Conservation (phyloP, 352 stramenopile genomes). For the Pythium brassicae region DNA sequence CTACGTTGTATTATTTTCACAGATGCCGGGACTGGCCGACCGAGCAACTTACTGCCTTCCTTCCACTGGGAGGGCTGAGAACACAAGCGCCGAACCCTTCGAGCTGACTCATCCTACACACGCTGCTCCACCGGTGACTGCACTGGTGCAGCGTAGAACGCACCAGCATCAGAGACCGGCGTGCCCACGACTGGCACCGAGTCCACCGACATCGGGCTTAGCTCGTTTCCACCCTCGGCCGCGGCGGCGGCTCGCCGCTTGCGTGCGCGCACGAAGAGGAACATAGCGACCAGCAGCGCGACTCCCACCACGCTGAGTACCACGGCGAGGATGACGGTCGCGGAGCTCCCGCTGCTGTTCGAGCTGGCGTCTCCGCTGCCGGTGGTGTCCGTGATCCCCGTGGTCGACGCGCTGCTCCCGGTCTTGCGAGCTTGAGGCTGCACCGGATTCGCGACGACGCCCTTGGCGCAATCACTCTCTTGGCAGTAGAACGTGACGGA, state of each 20-base stretch:
- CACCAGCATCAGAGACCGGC: background rate
- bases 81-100: too few relatives aligned
- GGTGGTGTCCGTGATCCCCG: constrained; percentile 5
- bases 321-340: constrained; percentile 34
- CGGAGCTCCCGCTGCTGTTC: constrained; percentile 11
- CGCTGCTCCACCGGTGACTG: background rate
- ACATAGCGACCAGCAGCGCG: constrained; percentile 28
- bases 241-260: constrained; percentile 1
- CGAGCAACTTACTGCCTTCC: background rate
- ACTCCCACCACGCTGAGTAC: constrained; percentile 31
- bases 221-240: background rate
- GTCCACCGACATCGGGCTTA: background rate
- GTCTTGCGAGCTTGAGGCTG: background rate
- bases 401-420: background rate
- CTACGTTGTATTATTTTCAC: too few relatives aligned
- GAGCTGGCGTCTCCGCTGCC: constrained; percentile 12
- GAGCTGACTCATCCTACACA: background rate
- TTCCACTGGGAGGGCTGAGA: background rate
- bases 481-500: constrained; percentile 65
- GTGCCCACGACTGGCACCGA: background rate
- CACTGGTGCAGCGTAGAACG: constrained; percentile 2
- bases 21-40: too few relatives aligned
- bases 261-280: constrained; percentile 17
- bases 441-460: constrained; percentile 10
- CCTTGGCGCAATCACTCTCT: constrained; percentile 33